Evolutionary conservation across 2,329 filamentous ascomycete species (phyloP).

Genomic region (Periconia sp.): DNA sequence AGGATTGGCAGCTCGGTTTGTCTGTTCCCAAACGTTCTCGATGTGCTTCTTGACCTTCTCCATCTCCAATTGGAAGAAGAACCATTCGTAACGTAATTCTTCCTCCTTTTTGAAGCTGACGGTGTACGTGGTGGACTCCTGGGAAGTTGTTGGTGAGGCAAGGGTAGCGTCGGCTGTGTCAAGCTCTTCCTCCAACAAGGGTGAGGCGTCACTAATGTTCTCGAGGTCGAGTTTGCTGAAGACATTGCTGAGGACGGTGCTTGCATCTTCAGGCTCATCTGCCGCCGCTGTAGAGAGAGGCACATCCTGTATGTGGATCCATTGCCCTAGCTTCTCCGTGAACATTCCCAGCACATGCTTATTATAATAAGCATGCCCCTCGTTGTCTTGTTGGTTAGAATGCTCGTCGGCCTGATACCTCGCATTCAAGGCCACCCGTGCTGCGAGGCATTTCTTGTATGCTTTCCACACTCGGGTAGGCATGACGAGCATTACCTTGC

Average conservation of each 20-base stretch:
- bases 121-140: neutral
- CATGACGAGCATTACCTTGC: neutral
- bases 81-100: neutral
- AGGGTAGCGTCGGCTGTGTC: too few relatives aligned
- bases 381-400: neutral
- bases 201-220: neutral
- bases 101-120: neutral
- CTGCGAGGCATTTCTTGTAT: neutral
- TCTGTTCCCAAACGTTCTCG: neutral
- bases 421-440: neutral
- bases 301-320: neutral
- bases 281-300: neutral
- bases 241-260: neutral
- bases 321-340: neutral
- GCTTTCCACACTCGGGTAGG: neutral
- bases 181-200: neutral
- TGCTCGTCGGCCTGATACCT: neutral
- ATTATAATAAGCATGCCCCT: neutral
- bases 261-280: neutral
- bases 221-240: neutral
- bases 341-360: neutral
- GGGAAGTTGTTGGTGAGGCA: neutral
- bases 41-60: neutral
- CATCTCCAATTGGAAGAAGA: neutral
- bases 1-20: neutral